phyloP scores from a whole-genome alignment of 257 asterid genomes.

The Solanum lycopersicoides region DNA sequence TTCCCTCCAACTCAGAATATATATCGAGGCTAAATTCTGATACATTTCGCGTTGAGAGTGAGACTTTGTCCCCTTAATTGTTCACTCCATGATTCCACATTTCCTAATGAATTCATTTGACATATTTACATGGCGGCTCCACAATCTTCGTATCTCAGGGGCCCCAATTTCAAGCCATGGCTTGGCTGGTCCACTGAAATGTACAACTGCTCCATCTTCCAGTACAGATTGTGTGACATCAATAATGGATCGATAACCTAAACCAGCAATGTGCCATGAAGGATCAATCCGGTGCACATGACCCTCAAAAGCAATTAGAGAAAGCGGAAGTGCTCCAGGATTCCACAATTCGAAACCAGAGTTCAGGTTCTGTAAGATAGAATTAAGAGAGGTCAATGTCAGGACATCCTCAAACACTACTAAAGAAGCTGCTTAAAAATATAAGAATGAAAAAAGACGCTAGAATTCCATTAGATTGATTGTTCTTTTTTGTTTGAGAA shows the following conservation, averaged over 20 bases:
- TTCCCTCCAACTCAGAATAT: constrained; percentile 65
- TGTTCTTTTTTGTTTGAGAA: neutral
- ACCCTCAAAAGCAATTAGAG: constrained; percentile 69
- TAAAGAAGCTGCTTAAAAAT: neutral
- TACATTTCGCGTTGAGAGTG: constrained; percentile 3
- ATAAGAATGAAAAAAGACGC: neutral
- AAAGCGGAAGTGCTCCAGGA: constrained; percentile 80
- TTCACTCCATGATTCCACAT: constrained; percentile 50
- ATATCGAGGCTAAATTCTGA: constrained; percentile 16
- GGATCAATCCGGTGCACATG: constrained; percentile 55
- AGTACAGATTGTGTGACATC: constrained; percentile 10
- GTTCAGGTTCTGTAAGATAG: constrained; percentile 40
- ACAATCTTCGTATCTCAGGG: constrained; percentile 44
- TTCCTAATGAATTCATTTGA: constrained; percentile 41
- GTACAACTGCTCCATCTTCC: constrained; percentile 58
- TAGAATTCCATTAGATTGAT: neutral
- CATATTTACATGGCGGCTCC: constrained; percentile 61
- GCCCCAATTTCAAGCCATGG: constrained; percentile 77
- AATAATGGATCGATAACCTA: constrained; percentile 42
- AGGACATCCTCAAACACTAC: neutral
- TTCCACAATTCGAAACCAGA: constrained; percentile 65
- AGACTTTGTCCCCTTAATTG: neutral
- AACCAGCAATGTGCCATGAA: constrained; percentile 66
- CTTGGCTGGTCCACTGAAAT: constrained; percentile 89
- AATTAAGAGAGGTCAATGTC: neutral